Evolutionary conservation across 176 grass and related monocot genomes (phyloP).

Genomic region (Cymbopogon citratus): DNA sequence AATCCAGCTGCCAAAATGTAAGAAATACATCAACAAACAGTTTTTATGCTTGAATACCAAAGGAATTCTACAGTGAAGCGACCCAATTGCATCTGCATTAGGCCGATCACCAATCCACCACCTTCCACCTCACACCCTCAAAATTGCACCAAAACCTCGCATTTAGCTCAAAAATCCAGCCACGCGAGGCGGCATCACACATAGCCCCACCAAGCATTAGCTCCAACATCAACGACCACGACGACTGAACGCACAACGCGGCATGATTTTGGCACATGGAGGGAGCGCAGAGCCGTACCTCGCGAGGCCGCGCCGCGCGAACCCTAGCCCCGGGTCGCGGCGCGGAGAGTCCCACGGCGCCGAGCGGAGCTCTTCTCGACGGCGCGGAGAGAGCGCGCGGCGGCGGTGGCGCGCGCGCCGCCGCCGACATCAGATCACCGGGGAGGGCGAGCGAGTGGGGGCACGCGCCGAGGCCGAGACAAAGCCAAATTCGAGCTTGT

Average conservation of each 20-base stretch:
- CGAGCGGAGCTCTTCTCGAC: slow-evolving; percentile 6
- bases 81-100: slow-evolving; percentile 10
- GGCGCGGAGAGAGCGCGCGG: neutral
- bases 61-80: neutral
- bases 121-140: neutral
- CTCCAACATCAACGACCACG: neutral
- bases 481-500: slow-evolving; percentile 9
- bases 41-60: neutral
- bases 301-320: neutral
- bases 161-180: neutral
- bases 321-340: slow-evolving; percentile 12
- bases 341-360: neutral
- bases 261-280: neutral
- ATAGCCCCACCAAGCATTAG: neutral
- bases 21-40: neutral
- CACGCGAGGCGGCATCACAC: neutral
- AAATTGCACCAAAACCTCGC: slow-evolving; percentile 18
- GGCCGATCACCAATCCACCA: neutral
- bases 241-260: neutral
- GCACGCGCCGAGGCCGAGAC: neutral
- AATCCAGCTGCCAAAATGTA: neutral
- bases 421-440: slow-evolving; percentile 61
- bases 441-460: neutral
- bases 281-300: slow-evolving; percentile 25
- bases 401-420: neutral